Evolutionary conservation across 495 filamentous ascomycete species (phyloP), one percentile per base, ranked within the genome.

Genomic region (Podospora didyma): DNA sequence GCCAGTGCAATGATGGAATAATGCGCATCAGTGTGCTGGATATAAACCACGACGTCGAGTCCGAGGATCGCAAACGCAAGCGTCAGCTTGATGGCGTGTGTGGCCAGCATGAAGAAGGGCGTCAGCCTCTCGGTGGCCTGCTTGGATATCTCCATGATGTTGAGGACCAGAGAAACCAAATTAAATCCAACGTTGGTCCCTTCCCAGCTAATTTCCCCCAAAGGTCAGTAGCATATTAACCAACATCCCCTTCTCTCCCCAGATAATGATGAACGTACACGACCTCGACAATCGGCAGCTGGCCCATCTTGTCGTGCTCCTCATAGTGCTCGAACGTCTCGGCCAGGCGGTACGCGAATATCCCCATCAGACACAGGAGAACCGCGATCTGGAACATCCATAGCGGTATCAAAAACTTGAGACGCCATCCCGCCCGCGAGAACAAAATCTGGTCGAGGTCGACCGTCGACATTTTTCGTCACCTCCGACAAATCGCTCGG

Each of bases 281-380:
- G 50, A 78, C 67, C 57, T 78, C 75, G n/a, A 79, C 68, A 42
- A 72, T 62, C 3, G 75, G 74, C 14, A 68, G 47, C 12, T 62
- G 41, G n/a, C 73, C 73, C 11, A 59, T 53, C 26, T 66, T 62
- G 12, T 73, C 60, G 21, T 68, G 53, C 7, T 74, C 73, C 46
- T 69, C 61, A 61, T 71, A 78, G 17, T 69, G 66, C 22, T 65
- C 62, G 12, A 70, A 59, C 6, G 77, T 78, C 45, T 69, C 65
- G 26, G 70, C 75, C 2, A 79, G 68, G 12, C 77, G 71, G 56
- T 74, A 78, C 12, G 75, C 70, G 58, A 79, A 79, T 10, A 79
- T 54, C n/a, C 74, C 75, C 67, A 77, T 71, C 6, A 76, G 59
- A 24, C 68, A 64, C 20, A 78, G 49, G 48, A 77, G 49, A 6